Evolutionary conservation across 805 yeast species (phyloP).

Genomic region (Kodamaea leandrae): DNA sequence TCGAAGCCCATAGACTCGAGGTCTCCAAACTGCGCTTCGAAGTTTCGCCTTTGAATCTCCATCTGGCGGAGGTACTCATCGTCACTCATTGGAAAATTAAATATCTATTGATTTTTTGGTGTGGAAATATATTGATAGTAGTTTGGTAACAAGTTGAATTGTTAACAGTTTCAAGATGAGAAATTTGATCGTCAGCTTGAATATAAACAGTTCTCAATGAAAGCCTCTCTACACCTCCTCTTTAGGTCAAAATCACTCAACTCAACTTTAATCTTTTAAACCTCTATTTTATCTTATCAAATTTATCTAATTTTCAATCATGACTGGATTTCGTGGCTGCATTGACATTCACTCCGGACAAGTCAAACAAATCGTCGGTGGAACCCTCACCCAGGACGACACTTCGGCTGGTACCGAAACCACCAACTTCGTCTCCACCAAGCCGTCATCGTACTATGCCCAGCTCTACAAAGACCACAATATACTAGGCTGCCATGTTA

Average conservation of each 20-base stretch:
- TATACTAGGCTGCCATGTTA: conserved; percentile 84
- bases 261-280: neutral
- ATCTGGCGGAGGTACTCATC: conserved; percentile 35
- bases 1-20: conserved; percentile 53
- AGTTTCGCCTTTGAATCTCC: conserved; percentile 55
- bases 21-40: conserved; percentile 64
- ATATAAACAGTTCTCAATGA: neutral
- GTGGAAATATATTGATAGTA: neutral
- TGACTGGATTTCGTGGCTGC: conserved; percentile 92
- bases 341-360: conserved; percentile 93
- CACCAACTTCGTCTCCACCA: conserved; percentile 71
- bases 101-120: conserved; percentile 1
- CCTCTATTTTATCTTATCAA: neutral
- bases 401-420: conserved; percentile 27
- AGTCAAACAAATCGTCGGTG: conserved; percentile 97
- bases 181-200: no score
- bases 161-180: no score
- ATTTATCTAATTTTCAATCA: conserved; percentile 20
- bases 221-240: neutral
- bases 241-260: neutral
- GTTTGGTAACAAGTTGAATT: no score
- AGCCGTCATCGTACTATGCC: conserved; percentile 76
- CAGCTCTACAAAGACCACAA: conserved; percentile 56
- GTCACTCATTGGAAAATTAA: conserved; percentile 15
- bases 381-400: conserved; percentile 66